phyloP scores from a whole-genome alignment of 2,329 filamentous ascomycete genomes.

The Coleophoma cylindrospora region DNA sequence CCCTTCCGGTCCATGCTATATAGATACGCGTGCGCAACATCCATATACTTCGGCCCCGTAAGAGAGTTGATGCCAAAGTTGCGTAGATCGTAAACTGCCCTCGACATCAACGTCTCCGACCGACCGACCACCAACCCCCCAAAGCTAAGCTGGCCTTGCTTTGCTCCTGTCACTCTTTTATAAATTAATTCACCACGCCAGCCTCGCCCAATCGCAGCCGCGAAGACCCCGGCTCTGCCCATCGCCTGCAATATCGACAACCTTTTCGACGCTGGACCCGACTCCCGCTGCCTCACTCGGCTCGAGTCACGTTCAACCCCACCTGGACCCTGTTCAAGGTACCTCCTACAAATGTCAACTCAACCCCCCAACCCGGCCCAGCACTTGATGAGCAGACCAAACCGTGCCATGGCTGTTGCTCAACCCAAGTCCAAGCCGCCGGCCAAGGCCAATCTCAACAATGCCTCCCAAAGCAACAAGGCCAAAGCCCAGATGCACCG shows the following conservation, averaged over 20 bases:
- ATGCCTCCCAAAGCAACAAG: slow-evolving; percentile 50
- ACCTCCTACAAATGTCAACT: slow-evolving; percentile 52
- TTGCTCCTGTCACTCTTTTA: slow-evolving; percentile 30
- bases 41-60: slow-evolving; percentile 10
- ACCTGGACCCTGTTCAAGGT: slow-evolving; percentile 13
- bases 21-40: slow-evolving; percentile 17
- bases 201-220: slow-evolving; percentile 27
- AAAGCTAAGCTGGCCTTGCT: slow-evolving; percentile 29
- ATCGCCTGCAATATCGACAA: slow-evolving; percentile 16
- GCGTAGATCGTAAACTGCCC: slow-evolving; percentile 5
- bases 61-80: slow-evolving; percentile 20
- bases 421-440: slow-evolving; percentile 55
- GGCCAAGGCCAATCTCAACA: slow-evolving; percentile 43
- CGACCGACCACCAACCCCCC: slow-evolving; percentile 13
- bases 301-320: slow-evolving; percentile 23
- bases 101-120: neutral
- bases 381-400: slow-evolving; percentile 28
- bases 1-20: slow-evolving; percentile 18
- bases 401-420: slow-evolving; percentile 51
- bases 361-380: slow-evolving; percentile 52
- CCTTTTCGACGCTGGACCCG: slow-evolving; percentile 7
- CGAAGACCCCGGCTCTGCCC: slow-evolving; percentile 18
- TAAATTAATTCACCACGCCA: slow-evolving; percentile 33
- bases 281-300: slow-evolving; percentile 11
- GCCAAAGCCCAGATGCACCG: slow-evolving; percentile 84